These are phyloP conservation scores for Mycena albidolilacea DNA, from an alignment of 768 basidiomycete genomes.

Conservation along the genomic window DNA sequence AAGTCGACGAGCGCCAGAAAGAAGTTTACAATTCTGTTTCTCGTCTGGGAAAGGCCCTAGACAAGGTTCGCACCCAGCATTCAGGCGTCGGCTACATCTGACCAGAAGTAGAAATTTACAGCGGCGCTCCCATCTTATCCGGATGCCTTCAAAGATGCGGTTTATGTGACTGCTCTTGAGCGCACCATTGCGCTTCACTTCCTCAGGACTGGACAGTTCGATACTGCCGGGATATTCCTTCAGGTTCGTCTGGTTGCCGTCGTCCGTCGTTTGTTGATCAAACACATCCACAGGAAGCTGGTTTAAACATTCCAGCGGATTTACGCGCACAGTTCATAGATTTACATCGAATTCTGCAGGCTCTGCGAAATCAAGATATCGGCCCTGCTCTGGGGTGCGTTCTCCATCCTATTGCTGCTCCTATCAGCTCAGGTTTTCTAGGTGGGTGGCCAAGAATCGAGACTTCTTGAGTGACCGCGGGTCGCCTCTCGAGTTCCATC, in stretches of 20 bases:
- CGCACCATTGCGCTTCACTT: constrained; percentile 83
- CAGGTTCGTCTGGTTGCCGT: constrained; percentile 60
- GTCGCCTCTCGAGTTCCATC: constrained; percentile 89
- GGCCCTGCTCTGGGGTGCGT: constrained; percentile 84
- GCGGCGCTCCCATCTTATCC: constrained; percentile 75
- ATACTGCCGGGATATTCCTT: constrained; percentile 81
- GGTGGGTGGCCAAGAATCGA: constrained; percentile 84
- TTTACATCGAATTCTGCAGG: constrained; percentile 79
- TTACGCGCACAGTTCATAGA: constrained; percentile 73
- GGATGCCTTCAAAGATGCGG: constrained; percentile 74
- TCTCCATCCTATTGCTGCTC: neutral
- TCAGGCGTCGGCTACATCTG: constrained; percentile 7
- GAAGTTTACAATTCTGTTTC: constrained; percentile 86
- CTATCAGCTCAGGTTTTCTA: constrained; percentile 48
- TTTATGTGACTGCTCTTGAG: constrained; percentile 75
- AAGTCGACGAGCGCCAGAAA: constrained; percentile 90
- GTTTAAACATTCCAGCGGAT: constrained; percentile 66
- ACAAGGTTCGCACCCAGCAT: constrained; percentile 74
- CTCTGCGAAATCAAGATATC: constrained; percentile 77
- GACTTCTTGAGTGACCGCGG: constrained; percentile 75
- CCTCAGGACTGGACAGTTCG: constrained; percentile 86
- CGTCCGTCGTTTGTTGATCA: constrained; percentile 16
- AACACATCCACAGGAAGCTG: constrained; percentile 70
- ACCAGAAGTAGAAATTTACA: constrained; percentile 66
- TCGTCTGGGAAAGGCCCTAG: constrained; percentile 87